These are phyloP conservation scores for Claviceps quebecensis DNA, from an alignment of 2,329 filamentous ascomycete genomes.

Conservation along the genomic window DNA sequence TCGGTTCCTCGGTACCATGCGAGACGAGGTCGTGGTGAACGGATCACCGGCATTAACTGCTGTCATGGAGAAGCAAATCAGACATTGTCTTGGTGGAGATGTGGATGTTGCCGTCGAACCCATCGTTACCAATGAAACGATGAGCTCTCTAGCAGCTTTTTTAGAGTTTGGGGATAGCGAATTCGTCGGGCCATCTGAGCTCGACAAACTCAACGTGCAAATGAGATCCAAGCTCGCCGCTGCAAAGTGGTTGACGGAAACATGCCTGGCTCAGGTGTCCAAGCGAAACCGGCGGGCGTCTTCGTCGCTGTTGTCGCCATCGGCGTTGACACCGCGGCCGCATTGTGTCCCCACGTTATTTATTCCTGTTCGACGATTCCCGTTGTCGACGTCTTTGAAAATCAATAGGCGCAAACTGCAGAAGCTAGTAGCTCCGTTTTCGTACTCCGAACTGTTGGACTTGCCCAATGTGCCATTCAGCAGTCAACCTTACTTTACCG, in stretches of 20 bases:
- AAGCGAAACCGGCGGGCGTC: slow-evolving; percentile 15
- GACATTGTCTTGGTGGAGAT: slow-evolving; percentile 30
- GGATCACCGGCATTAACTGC: slow-evolving; percentile 27
- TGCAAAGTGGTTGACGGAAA: slow-evolving; percentile 29
- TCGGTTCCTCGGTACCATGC: slow-evolving; percentile 30
- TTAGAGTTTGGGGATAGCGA: slow-evolving; percentile 30
- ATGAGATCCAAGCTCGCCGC: slow-evolving; percentile 30
- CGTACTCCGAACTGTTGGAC: slow-evolving; percentile 27
- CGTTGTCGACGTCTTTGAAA: slow-evolving; percentile 35
- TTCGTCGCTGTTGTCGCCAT: neutral
- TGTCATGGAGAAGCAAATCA: slow-evolving; percentile 32
- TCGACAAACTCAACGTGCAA: slow-evolving; percentile 22
- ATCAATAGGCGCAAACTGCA: slow-evolving; percentile 34
- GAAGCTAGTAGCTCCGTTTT: slow-evolving; percentile 27
- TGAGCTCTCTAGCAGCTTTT: slow-evolving; percentile 32
- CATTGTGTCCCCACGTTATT: slow-evolving; percentile 34
- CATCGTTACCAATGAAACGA: slow-evolving; percentile 29
- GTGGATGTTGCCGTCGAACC: slow-evolving; percentile 36
- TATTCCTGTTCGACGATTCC: slow-evolving; percentile 33
- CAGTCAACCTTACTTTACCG: slow-evolving; percentile 21
- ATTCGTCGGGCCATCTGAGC: slow-evolving; percentile 23
- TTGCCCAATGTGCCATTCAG: slow-evolving; percentile 19
- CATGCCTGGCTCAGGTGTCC: slow-evolving; percentile 21
- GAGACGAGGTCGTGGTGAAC: slow-evolving; percentile 26
- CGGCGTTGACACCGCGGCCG: slow-evolving; percentile 15